Evolutionary conservation across 495 filamentous ascomycete species (phyloP).

Genomic region (Barbatosphaeria neglecta): DNA sequence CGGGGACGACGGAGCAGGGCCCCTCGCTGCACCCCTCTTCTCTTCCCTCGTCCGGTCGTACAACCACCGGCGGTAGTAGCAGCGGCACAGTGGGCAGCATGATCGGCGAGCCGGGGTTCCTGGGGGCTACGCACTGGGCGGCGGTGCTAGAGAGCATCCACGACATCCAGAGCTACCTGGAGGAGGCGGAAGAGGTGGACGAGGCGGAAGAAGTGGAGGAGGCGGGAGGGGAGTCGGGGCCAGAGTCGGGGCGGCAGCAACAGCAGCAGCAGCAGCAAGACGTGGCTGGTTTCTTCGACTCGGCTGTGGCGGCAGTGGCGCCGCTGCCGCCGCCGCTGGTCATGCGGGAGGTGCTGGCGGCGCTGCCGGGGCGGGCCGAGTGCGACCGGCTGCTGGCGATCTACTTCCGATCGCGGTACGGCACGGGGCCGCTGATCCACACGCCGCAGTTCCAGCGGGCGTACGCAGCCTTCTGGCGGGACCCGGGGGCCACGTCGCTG

Average conservation of each 20-base stretch:
- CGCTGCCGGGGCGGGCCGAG: conserved; percentile 22
- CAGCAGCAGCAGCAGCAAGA: not conserved
- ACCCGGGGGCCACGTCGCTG: conserved; percentile 20
- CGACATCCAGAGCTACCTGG: conserved; percentile 19
- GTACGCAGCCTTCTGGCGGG: conserved; percentile 37
- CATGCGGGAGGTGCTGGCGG: conserved; percentile 22
- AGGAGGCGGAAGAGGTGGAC: conserved; percentile 16
- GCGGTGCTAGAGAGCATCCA: conserved; percentile 34
- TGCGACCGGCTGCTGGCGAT: conserved; percentile 29
- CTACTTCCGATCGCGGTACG: conserved; percentile 33
- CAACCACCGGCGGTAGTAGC: conserved; percentile 1
- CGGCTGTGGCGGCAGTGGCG: too few relatives aligned
- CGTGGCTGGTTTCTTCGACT: too few relatives aligned
- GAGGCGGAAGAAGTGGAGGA: conserved; percentile 8
- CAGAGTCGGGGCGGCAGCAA: not conserved
- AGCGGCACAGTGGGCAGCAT: conserved; percentile 3
- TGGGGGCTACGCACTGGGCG: conserved; percentile 37
- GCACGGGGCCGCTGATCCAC: conserved; percentile 23
- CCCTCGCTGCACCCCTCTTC: too few relatives aligned
- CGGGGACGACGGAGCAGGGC: too few relatives aligned
- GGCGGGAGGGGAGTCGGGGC: conserved; percentile 1
- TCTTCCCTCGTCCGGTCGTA: too few relatives aligned
- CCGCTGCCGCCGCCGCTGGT: too few relatives aligned
- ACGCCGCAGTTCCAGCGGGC: conserved; percentile 27
- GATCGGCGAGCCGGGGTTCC: conserved; percentile 21